Percentiles rank a stretch among this genome's conserved stretches.
Conservation (phyloP, 2,329 filamentous ascomycete species). For the Curvularia eragrostidis region DNA sequence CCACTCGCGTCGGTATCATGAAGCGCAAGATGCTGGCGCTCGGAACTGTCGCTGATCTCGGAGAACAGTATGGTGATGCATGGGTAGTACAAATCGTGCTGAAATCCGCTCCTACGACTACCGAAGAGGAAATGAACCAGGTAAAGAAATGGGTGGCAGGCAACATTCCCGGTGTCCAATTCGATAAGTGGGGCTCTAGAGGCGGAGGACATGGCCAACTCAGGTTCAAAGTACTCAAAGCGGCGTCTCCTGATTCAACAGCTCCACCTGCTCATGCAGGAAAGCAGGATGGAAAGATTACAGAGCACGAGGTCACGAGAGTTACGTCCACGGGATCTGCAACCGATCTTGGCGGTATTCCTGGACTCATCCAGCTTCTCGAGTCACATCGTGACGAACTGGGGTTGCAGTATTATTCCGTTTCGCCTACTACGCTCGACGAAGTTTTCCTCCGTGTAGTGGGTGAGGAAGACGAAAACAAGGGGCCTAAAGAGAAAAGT, state of each 20-base stretch:
- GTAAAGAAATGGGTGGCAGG: conserved; percentile 70
- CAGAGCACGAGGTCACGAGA: conserved; percentile 29
- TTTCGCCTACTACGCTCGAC: conserved; percentile 85
- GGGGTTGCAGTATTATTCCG: conserved; percentile 84
- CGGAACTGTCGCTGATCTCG: conserved; percentile 74
- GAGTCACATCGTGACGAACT: conserved; percentile 73
- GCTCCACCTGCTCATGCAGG: conserved; percentile 30
- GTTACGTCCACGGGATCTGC: conserved; percentile 23
- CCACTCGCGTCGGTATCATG: conserved; percentile 83
- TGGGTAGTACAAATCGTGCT: conserved; percentile 85
- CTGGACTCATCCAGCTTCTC: conserved; percentile 72
- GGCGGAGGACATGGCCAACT: conserved; percentile 82
- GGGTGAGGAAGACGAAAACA: conserved; percentile 69
- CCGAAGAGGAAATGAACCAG: conserved; percentile 68
- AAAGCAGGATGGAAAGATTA: conserved; percentile 17
- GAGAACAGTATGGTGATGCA: conserved; percentile 76
- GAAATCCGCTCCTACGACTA: conserved; percentile 74
- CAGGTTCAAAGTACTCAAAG: conserved; percentile 76
- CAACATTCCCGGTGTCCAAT: conserved; percentile 67
- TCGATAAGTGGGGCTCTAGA: conserved; percentile 66
- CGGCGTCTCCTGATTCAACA: conserved; percentile 38
- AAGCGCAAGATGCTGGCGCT: conserved; percentile 84
- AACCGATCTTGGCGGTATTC: conserved; percentile 59
- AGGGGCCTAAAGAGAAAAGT: conserved; percentile 16
- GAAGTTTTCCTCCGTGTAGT: conserved; percentile 91